Evolutionary conservation across 345 rosid species (phyloP).

Genomic region (Clausena lansium): DNA sequence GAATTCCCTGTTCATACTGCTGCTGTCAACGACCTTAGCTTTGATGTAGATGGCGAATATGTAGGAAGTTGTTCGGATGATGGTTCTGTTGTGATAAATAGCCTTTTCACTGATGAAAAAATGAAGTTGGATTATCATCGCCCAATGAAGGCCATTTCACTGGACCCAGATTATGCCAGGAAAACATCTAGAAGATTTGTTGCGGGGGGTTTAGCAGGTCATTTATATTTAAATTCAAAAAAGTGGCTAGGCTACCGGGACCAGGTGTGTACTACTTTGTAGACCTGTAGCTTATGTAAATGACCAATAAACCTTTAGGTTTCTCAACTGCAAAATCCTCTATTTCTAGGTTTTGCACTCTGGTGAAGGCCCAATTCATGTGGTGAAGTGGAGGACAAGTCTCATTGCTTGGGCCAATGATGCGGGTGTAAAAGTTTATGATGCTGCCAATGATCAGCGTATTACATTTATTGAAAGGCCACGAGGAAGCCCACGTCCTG

Average conservation of each 20-base stretch:
- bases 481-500: slow-evolving; percentile 86
- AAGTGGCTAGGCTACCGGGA: slow-evolving; percentile 88
- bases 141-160: slow-evolving; percentile 91
- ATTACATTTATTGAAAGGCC: slow-evolving; percentile 96
- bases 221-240: slow-evolving; percentile 77
- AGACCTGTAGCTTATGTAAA: slow-evolving; percentile 5
- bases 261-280: slow-evolving; percentile 60
- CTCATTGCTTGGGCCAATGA: slow-evolving; percentile 99
- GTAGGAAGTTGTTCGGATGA: slow-evolving; percentile 98
- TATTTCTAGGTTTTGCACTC: slow-evolving; percentile 78
- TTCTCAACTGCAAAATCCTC: slow-evolving; percentile 11
- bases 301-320: not conserved
- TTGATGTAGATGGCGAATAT: slow-evolving; percentile 89
- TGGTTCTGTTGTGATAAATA: slow-evolving; percentile 84
- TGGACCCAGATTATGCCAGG: slow-evolving; percentile 85
- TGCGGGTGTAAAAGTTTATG: slow-evolving; percentile 92
- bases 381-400: slow-evolving; percentile 86
- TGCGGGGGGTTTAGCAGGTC: slow-evolving; percentile 97
- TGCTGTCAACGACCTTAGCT: slow-evolving; percentile 89
- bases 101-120: slow-evolving; percentile 94
- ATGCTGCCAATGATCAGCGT: slow-evolving; percentile 84
- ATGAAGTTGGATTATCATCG: slow-evolving; percentile 94
- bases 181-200: slow-evolving; percentile 78
- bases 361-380: slow-evolving; percentile 98
- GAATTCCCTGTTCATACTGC: slow-evolving; percentile 78